Conservation (phyloP, 352 stramenopile species). For the Albugo laibachii region DNA sequence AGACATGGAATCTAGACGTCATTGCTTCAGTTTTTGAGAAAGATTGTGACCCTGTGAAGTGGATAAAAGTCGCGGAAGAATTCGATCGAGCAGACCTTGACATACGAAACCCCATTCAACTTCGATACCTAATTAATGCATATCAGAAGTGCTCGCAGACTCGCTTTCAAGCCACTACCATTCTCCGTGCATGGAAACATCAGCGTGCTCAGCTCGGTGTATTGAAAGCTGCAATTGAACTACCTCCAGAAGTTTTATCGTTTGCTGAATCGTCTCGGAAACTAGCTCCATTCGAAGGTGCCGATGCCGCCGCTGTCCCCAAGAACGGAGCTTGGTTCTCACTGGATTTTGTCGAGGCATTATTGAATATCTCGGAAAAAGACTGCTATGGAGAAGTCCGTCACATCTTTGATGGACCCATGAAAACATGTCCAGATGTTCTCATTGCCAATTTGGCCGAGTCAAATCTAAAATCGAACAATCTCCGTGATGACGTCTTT, state of each 20-base stretch:
- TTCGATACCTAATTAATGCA: constrained; percentile 52
- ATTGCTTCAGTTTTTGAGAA: constrained; percentile 71
- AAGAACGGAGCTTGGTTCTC: constrained; percentile 81
- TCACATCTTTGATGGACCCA: constrained; percentile 52
- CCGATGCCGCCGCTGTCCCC: constrained; percentile 59
- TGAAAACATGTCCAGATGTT: constrained; percentile 71
- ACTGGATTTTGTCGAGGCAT: constrained; percentile 58
- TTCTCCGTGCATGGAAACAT: constrained; percentile 65
- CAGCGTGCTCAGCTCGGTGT: constrained; percentile 54
- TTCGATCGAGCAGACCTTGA: constrained; percentile 56
- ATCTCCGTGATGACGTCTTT: constrained; percentile 66
- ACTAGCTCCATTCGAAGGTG: constrained; percentile 66
- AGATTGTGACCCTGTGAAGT: constrained; percentile 72
- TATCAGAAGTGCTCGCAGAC: constrained; percentile 68
- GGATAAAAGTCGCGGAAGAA: constrained; percentile 70
- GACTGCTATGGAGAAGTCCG: constrained; percentile 70
- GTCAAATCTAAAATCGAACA: constrained; percentile 56
- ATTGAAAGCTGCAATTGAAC: constrained; percentile 59
- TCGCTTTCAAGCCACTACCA: constrained; percentile 48
- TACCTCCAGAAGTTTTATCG: constrained; percentile 53
- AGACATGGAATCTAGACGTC: constrained; percentile 68
- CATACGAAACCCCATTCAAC: constrained; percentile 33
- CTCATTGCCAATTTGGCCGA: constrained; percentile 74
- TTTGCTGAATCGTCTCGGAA: constrained; percentile 67
- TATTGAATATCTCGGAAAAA: constrained; percentile 59